Conservation (phyloP, 2,329 filamentous ascomycete species). For the Ciborinia camelliae region DNA sequence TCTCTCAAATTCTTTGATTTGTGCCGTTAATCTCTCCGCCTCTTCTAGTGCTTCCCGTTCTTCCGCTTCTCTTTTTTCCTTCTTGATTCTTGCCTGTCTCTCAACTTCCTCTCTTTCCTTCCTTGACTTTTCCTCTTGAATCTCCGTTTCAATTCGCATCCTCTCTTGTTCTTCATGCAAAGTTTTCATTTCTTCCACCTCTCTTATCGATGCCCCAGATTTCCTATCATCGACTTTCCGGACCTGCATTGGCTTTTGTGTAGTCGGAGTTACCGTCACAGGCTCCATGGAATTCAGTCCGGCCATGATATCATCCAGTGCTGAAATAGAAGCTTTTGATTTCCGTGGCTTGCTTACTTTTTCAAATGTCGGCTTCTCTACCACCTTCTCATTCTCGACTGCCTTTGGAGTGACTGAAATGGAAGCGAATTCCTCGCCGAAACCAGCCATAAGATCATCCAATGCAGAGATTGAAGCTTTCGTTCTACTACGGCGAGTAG, state of each 20-base stretch:
- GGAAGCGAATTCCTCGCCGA: conserved; percentile 4
- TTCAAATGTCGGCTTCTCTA: not conserved
- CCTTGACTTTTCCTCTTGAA: conserved; percentile 12
- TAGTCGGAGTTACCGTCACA: not conserved
- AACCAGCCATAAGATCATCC: conserved; percentile 20
- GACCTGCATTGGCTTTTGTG: not conserved
- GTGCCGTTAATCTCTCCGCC: conserved; percentile 20
- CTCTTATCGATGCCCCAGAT: conserved; percentile 8
- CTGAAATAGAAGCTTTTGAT: conserved; percentile 1
- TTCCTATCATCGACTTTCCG: not conserved
- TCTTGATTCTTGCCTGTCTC: conserved; percentile 12
- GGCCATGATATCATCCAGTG: conserved; percentile 21
- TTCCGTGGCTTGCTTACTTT: conserved; percentile 4
- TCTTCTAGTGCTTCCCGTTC: conserved; percentile 19
- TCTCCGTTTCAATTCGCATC: conserved; percentile 5
- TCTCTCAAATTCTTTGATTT: conserved; percentile 19
- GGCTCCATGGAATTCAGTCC: not conserved
- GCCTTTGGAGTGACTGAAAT: not conserved
- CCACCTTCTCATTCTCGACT: conserved; percentile 5
- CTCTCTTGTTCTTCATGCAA: conserved; percentile 21
- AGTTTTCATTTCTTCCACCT: conserved; percentile 23
- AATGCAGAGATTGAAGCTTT: conserved; percentile 16
- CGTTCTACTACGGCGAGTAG: not conserved
- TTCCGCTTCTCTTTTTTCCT: conserved; percentile 14
- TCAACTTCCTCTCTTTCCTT: conserved; percentile 15